These are phyloP conservation scores for Nicotiana sylvestris DNA, from an alignment of 257 asterid species.

Conservation along the genomic window DNA sequence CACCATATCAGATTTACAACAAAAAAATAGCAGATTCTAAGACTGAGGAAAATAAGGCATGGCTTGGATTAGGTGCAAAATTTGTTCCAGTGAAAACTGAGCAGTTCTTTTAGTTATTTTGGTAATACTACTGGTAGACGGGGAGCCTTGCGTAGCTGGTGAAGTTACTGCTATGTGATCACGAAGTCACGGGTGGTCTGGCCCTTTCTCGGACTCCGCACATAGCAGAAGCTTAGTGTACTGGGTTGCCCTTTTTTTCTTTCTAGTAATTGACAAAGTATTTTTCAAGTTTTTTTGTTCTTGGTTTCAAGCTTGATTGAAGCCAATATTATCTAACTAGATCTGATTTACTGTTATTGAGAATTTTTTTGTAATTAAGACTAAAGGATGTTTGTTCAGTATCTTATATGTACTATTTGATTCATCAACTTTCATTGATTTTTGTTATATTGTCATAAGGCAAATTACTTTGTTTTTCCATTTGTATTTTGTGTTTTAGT, in stretches of 20 bases:
- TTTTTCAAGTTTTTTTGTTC: neutral
- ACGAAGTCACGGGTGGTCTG: too few relatives aligned
- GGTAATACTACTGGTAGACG: too few relatives aligned
- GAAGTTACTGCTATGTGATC: too few relatives aligned
- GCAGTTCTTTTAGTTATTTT: neutral
- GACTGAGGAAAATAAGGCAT: constrained; percentile 31
- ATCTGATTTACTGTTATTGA: neutral
- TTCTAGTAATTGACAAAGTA: neutral
- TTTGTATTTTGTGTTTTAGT: neutral
- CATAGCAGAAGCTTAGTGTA: neutral
- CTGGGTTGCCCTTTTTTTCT: neutral
- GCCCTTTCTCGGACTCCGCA: too few relatives aligned
- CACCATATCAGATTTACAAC: constrained; percentile 37
- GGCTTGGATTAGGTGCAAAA: constrained; percentile 49
- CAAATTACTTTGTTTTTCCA: neutral
- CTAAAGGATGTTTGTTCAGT: neutral
- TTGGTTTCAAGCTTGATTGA: neutral
- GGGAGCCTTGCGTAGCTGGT: too few relatives aligned
- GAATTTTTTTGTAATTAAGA: neutral
- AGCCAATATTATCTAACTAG: constrained; percentile 5
- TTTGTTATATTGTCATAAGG: neutral
- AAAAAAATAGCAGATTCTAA: constrained; percentile 14
- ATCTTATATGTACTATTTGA: neutral
- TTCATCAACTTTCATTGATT: neutral
- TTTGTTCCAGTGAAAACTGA: constrained; percentile 19